Evolutionary conservation across 169 alveolate genomes (phyloP), one percentile per base, ranked within the genome.

Genomic region (Plasmodium coatneyi): DNA sequence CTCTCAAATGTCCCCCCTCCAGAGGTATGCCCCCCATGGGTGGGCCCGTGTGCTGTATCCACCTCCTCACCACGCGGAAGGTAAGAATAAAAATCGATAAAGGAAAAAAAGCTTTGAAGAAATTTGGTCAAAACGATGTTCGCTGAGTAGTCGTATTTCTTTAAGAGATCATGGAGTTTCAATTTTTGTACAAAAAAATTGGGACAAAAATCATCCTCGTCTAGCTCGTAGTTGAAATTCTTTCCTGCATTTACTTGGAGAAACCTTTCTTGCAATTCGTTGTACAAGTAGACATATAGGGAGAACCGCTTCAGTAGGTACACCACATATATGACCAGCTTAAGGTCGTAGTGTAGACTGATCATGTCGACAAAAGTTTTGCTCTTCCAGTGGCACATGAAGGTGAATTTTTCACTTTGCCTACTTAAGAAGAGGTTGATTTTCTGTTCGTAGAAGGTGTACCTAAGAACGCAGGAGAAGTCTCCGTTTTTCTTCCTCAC

Each of bases 371-470:
- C 28, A 34, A 87, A 87, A 1, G 43, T 36, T 10, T 30, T 79
- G 60, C 60, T 49, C 41, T 87, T 84, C 93, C 93, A 87, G 25
- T 87, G 80, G 25, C 93, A 76, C 52, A 78, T 87, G 52, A 87
- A 78, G 46, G 79, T 66, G 49, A 79, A 76, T 12, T 87, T 87
- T 56, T 79, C 93, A 32, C 25, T 87, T 79, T 79, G 81, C 12
- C 19, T 54, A 66, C 34, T 79, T 28, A 87, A 54, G 71, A 87
- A 87, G 43, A 87, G 71, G 46, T 87, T 72, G 4, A 87, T 87
- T 60, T 87, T 87, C 72, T 87, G 93, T 60, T n/a, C 76, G 71
- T 87, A 87, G 71, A 87, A 87, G 60, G 6, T 79, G 56, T 87
- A 87, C 39, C 79, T 78, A 10, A 87, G 46, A 39, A 87, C 71